Percentiles rank a stretch among this genome's conserved stretches.
phyloP scores from a whole-genome alignment of 305 asterid species.

The Euphrasia arctica region DNA sequence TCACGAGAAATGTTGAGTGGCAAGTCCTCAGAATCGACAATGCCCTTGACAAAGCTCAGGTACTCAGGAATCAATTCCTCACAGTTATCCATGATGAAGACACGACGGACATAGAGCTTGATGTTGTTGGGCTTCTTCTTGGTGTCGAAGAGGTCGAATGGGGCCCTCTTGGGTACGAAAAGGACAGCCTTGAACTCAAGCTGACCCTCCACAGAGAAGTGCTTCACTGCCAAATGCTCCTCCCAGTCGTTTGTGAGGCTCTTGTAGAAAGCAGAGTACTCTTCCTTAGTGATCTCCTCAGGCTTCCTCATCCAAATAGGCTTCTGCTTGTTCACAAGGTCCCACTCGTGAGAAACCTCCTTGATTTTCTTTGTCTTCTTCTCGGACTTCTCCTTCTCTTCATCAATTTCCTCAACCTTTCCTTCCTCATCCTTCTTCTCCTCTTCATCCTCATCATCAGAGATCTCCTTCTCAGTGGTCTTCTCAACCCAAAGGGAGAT shows the following conservation, averaged over 20 bases:
- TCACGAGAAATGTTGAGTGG: slow-evolving; percentile 36
- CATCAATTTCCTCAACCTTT: slow-evolving; percentile 38
- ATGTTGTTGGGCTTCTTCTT: slow-evolving; percentile 35
- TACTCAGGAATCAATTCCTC: slow-evolving; percentile 40
- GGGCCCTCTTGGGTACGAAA: slow-evolving; percentile 37
- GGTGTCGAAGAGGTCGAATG: slow-evolving; percentile 35
- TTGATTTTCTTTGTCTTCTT: slow-evolving; percentile 38
- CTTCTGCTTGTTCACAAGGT: slow-evolving; percentile 40
- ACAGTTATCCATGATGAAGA: slow-evolving; percentile 37
- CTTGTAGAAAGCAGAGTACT: slow-evolving; percentile 38
- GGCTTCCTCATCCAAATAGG: slow-evolving; percentile 50
- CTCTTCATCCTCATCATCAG: slow-evolving; percentile 38
- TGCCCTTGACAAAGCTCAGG: slow-evolving; percentile 34
- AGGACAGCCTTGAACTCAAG: slow-evolving; percentile 37
- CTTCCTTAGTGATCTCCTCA: slow-evolving; percentile 37
- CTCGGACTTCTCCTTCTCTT: slow-evolving; percentile 38
- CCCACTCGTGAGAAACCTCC: slow-evolving; percentile 41
- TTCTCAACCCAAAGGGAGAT: slow-evolving; percentile 40
- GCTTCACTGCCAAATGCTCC: slow-evolving; percentile 38
- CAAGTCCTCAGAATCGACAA: slow-evolving; percentile 37
- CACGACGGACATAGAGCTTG: slow-evolving; percentile 38
- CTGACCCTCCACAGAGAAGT: slow-evolving; percentile 40
- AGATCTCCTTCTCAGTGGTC: slow-evolving; percentile 39
- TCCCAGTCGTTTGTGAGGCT: slow-evolving; percentile 38
- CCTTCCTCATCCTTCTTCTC: slow-evolving; percentile 42